Base-by-base conservation (phyloP, 2,329 filamentous ascomycete genomes). In the Cylindrodendrum hubeiense region DNA sequence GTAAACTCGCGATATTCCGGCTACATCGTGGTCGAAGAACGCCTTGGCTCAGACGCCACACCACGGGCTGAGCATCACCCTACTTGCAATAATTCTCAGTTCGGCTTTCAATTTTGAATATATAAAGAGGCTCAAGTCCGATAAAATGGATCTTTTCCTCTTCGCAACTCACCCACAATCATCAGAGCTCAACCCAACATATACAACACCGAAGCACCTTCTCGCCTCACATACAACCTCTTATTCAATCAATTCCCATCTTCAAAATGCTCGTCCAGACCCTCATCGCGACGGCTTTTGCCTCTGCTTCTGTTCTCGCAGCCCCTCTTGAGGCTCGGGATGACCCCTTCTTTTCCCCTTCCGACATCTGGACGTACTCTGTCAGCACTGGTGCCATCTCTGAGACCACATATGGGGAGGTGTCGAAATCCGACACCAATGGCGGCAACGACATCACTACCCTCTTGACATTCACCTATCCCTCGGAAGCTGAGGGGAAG, bases 391-490 rank as follows among this genome's bases (percentile, higher is more conserved):
- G 72, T 34, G 60, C 70, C 64, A 71, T 73, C 53, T 49, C 51
- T n/a, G 24, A 13, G 22, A 47, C 37, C 3, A 47, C 34, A 1
- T 17, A 26, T 7, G 65, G 60, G 13, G 28, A 39, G 12, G 60
- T 74, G 17, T 61, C 33, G 24, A 73, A 74, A 53, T 60, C 49
- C 10, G 49, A 65, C 39, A 52, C 57, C 58, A 71, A 75, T 61
- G 30, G 37, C 3, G 67, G 70, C 47, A 55, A 71, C 34, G 73
- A 76, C 63, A 60, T 67, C 64, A 76, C 71, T 34, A 66, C 73
- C 41, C 74, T 76, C 26, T 28, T 74, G 37, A 74, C 71, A 50
- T 75, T 75, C 60, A 69, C 67, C 28, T 75, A 76, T 61, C 69
- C 71, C 55, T 44, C 52, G 10, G 59, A n/a, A 4, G 61, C 64